phyloP scores from a whole-genome alignment of 345 rosid genomes.

The Salix exigua region DNA sequence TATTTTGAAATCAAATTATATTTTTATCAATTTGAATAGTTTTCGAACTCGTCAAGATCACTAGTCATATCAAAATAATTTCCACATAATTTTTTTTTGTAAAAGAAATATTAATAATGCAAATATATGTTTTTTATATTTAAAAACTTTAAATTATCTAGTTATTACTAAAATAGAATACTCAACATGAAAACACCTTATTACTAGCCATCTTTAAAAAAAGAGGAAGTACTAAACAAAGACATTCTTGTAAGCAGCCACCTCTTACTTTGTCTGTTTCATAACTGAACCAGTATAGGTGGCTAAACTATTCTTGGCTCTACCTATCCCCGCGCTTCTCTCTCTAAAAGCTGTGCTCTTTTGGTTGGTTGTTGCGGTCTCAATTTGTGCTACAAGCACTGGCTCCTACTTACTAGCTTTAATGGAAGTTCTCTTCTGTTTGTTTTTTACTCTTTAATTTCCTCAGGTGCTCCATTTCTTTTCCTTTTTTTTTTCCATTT shows the following conservation, averaged over 20 bases:
- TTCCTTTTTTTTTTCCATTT: background rate
- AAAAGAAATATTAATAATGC: too few relatives aligned
- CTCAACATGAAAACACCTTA: background rate
- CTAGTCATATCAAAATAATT: too few relatives aligned
- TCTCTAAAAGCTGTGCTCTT: conserved; percentile 9
- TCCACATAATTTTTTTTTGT: too few relatives aligned
- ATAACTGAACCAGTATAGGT: conserved; percentile 39
- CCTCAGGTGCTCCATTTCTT: background rate
- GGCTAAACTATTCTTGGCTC: conserved; percentile 24
- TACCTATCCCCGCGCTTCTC: conserved; percentile 22
- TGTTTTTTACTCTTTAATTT: conserved; percentile 5
- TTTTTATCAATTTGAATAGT: too few relatives aligned
- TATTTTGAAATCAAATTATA: too few relatives aligned
- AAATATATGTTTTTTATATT: too few relatives aligned
- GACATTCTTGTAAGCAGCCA: conserved; percentile 41
- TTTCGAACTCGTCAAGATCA: too few relatives aligned
- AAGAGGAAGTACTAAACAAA: background rate
- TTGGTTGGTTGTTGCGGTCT: conserved; percentile 20
- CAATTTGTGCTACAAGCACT: conserved; percentile 28
- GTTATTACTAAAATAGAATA: too few relatives aligned
- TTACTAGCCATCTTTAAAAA: background rate
- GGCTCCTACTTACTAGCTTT: conserved; percentile 27
- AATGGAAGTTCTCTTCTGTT: background rate
- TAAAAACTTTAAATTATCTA: too few relatives aligned
- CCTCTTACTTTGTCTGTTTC: conserved; percentile 64